These are phyloP conservation scores for Dactylorhiza incarnata DNA, from an alignment of 106 monocot genomes.

Conservation along the genomic window DNA sequence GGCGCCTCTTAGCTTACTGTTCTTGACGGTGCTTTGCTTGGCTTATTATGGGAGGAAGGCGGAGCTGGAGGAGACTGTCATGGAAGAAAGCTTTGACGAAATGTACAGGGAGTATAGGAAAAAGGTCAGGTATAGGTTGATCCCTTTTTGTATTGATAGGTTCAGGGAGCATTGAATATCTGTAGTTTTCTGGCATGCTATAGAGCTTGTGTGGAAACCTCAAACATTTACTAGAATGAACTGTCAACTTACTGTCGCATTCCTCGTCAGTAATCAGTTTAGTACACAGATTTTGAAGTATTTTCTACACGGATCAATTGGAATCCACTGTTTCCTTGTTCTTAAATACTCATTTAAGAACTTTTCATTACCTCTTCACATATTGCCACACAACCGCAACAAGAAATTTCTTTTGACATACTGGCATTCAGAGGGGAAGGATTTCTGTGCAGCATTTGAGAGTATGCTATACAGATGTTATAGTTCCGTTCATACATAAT, in stretches of 20 bases:
- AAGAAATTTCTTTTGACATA: background rate
- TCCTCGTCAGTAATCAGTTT: background rate
- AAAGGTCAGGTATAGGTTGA: conserved; percentile 71
- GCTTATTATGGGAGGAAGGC: conserved; percentile 67
- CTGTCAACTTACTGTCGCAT: background rate
- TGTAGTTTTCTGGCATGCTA: background rate
- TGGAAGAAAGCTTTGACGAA: conserved; percentile 55
- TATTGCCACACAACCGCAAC: background rate
- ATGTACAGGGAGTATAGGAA: conserved; percentile 50
- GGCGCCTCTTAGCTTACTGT: conserved; percentile 50
- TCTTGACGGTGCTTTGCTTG: conserved; percentile 37
- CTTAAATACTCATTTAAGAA: background rate
- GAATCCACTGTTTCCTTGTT: background rate
- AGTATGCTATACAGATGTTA: background rate
- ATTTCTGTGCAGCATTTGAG: background rate
- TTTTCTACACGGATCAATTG: background rate
- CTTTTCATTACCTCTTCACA: background rate
- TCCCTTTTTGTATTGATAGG: conserved; percentile 47
- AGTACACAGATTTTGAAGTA: background rate
- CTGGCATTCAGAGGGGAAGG: background rate
- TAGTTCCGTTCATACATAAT: background rate
- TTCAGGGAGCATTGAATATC: background rate
- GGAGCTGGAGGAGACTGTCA: conserved; percentile 55
- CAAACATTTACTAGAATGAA: background rate
- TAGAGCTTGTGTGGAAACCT: background rate